A percentile compares a stretch with the other conserved stretches of the same genome.
These are phyloP conservation scores for Chlamydomonas eustigma DNA, from an alignment of 139 green algal genomes.

Conservation along the genomic window DNA sequence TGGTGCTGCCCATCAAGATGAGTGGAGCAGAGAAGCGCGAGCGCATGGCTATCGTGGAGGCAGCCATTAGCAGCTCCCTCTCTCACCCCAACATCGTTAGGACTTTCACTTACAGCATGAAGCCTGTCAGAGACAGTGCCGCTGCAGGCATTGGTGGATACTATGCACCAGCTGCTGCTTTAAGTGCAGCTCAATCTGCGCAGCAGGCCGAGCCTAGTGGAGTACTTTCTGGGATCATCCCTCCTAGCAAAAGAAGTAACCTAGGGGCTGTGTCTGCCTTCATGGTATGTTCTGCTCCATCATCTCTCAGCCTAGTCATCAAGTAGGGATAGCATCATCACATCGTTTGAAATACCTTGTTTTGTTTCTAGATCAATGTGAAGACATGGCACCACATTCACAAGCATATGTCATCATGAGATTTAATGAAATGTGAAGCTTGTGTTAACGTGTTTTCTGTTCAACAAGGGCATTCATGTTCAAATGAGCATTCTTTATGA, in stretches of 20 bases:
- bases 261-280: not conserved
- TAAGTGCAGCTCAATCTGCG: not conserved
- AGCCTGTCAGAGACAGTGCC: constrained; percentile 1
- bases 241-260: not conserved
- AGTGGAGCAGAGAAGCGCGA: constrained; percentile 36
- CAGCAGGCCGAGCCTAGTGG: not conserved
- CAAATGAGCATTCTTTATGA: not conserved
- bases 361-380: not conserved
- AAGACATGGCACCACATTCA: not conserved
- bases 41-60: constrained; percentile 54
- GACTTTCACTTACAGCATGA: constrained; percentile 28
- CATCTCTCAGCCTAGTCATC: too few species aligned
- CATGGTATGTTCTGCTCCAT: too few species aligned
- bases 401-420: too few species aligned
- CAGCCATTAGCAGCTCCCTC: constrained; percentile 19
- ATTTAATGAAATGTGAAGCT: not conserved
- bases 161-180: not conserved
- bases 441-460: not conserved
- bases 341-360: not conserved
- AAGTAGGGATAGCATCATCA: too few species aligned
- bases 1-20: constrained; percentile 41
- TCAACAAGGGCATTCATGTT: not conserved
- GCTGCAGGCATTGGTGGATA: not conserved
- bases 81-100: constrained; percentile 29
- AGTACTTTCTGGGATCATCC: not conserved